Evolutionary conservation across 495 filamentous ascomycete genomes (phyloP).

Genomic region (Cenococcum geophilum): DNA sequence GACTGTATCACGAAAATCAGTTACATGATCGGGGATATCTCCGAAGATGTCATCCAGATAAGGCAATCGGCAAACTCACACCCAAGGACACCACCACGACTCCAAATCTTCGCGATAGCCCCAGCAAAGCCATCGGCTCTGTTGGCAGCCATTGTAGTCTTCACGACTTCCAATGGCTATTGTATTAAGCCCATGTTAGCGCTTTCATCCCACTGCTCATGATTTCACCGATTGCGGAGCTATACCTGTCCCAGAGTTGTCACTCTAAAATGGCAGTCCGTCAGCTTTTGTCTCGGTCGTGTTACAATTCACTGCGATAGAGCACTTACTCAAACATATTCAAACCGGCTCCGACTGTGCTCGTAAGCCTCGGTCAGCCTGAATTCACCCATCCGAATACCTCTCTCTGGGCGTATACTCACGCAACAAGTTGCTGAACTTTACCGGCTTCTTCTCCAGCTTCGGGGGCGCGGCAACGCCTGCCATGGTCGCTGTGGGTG

Average conservation of each 20-base stretch:
- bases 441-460: constrained; percentile 98
- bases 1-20: constrained; percentile 51
- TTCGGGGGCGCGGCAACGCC: constrained; percentile 45
- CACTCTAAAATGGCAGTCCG: constrained; percentile 49
- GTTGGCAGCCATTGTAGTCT: constrained; percentile 99
- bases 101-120: constrained; percentile 82
- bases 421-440: constrained; percentile 96
- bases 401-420: constrained; percentile 32
- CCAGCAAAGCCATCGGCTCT: constrained; percentile 77
- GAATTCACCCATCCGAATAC: neutral
- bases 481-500: constrained; percentile 43
- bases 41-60: neutral
- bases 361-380: constrained; percentile 22
- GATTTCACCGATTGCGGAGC: neutral
- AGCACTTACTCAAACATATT: constrained; percentile 88
- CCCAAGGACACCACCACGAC: constrained; percentile 86
- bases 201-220: neutral
- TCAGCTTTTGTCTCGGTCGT: constrained; percentile 10
- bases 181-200: constrained; percentile 10
- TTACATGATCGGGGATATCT: constrained; percentile 5
- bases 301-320: neutral
- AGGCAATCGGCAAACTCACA: constrained; percentile 57
- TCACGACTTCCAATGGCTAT: constrained; percentile 93
- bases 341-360: constrained; percentile 78
- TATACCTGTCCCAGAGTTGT: constrained; percentile 76